These are phyloP conservation scores for Pichia sporocuriosa DNA, from an alignment of 805 yeast species.

Conservation along the genomic window DNA sequence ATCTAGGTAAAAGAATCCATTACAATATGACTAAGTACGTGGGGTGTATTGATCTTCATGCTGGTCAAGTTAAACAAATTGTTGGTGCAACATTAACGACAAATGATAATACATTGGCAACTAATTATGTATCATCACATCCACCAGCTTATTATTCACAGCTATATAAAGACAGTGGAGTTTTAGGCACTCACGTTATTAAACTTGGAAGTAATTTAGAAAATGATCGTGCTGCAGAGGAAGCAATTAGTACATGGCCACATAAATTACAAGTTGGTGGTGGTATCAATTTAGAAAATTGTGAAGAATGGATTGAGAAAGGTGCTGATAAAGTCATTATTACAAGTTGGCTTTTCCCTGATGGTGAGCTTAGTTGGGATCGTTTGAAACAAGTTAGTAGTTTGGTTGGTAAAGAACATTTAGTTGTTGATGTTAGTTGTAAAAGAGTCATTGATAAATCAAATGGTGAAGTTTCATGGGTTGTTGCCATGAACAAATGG, in stretches of 20 bases:
- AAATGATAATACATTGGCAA: conserved; percentile 37
- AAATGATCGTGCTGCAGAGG: conserved; percentile 76
- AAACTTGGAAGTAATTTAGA: conserved; percentile 72
- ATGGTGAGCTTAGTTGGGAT: conserved; percentile 42
- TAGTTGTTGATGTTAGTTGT: conserved; percentile 91
- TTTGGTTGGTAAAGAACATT: conserved; percentile 53
- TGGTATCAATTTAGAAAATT: conserved; percentile 74
- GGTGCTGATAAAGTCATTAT: conserved; percentile 87
- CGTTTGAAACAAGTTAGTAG: conserved; percentile 46
- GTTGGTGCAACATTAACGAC: conserved; percentile 82
- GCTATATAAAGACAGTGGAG: conserved; percentile 51
- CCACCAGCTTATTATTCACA: conserved; percentile 71
- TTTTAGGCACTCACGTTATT: conserved; percentile 85
- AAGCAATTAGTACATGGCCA: conserved; percentile 75
- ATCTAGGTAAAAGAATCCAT: too few relatives aligned
- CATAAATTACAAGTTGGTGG: conserved; percentile 80
- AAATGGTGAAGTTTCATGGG: conserved; percentile 47
- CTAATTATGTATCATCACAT: conserved; percentile 73
- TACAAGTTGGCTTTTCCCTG: conserved; percentile 85
- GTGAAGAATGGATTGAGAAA: conserved; percentile 64
- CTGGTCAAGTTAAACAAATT: conserved; percentile 93
- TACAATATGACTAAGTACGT: conserved; percentile 70
- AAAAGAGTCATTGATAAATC: conserved; percentile 31
- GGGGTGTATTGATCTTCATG: conserved; percentile 94
- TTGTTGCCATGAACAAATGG: conserved; percentile 98